A percentile compares a stretch with the other conserved stretches of the same genome.
These are phyloP conservation scores for Colletotrichum euphorbiae DNA, from an alignment of 2,329 filamentous ascomycete species.

Conservation along the genomic window DNA sequence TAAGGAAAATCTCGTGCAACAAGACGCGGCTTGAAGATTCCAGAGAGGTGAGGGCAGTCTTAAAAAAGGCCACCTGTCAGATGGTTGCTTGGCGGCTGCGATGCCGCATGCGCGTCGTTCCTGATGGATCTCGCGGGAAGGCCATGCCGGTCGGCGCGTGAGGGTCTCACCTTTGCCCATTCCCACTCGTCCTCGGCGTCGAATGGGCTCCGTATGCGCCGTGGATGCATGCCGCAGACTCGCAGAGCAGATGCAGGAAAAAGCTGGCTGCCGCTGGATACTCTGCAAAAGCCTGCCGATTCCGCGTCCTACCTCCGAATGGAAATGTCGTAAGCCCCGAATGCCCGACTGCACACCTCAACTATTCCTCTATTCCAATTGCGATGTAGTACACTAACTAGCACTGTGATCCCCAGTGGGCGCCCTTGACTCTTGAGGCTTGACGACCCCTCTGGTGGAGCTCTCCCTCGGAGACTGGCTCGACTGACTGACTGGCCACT, in stretches of 20 bases:
- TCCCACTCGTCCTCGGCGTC: conserved; percentile 20
- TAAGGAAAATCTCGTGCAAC: conserved; percentile 7
- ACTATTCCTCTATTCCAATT: conserved; percentile 26
- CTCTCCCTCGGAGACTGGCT: conserved; percentile 8
- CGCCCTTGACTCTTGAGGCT: conserved; percentile 24
- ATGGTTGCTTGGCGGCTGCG: neutral
- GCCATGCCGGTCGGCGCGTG: conserved; percentile 16
- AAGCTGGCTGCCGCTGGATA: conserved; percentile 19
- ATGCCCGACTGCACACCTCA: conserved; percentile 24
- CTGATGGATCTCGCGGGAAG: conserved; percentile 1
- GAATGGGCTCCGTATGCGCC: conserved; percentile 17
- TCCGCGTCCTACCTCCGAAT: conserved; percentile 33
- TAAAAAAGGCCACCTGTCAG: conserved; percentile 5
- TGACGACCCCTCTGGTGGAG: conserved; percentile 19
- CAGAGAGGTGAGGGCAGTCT: neutral
- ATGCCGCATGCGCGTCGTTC: conserved; percentile 11
- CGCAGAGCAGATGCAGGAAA: conserved; percentile 12
- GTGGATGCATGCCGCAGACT: conserved; percentile 21
- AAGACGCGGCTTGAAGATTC: conserved; percentile 10
- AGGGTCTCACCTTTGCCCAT: conserved; percentile 20
- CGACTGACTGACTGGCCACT: conserved; percentile 19
- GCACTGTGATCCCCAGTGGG: conserved; percentile 20
- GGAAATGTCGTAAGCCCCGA: conserved; percentile 33
- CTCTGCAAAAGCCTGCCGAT: conserved; percentile 14
- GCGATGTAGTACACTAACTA: conserved; percentile 18